Conservation (phyloP, 768 basidiomycete species). For the Lactarius sanguifluus region DNA sequence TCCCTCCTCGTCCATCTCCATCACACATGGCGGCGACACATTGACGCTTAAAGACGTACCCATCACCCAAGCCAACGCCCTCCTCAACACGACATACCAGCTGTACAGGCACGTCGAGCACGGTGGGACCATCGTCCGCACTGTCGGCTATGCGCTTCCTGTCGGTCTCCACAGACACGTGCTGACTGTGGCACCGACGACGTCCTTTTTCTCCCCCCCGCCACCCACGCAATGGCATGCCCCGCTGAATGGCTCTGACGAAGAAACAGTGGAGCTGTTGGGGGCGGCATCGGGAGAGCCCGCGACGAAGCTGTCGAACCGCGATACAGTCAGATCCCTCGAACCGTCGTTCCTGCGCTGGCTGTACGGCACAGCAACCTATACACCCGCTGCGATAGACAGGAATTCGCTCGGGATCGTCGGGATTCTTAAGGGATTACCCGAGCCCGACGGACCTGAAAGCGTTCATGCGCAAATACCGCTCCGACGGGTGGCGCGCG, state of each 20-base stretch:
- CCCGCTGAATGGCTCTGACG: background rate
- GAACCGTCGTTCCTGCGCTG: background rate
- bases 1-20: no score
- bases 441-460: background rate
- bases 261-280: background rate
- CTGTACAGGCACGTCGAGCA: background rate
- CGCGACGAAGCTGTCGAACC: background rate
- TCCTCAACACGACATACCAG: background rate
- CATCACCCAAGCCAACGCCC: background rate
- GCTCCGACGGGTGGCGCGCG: no score
- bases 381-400: background rate
- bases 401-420: background rate
- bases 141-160: background rate
- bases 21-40: background rate
- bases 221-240: no score
- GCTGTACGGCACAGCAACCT: background rate
- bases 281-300: background rate
- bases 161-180: background rate
- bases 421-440: background rate
- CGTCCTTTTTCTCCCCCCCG: background rate
- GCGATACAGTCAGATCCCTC: background rate
- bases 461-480: background rate
- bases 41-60: background rate
- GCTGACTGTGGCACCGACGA: background rate
- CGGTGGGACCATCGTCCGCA: background rate